These are phyloP conservation scores for Gentiana dahurica DNA, from an alignment of 257 asterid genomes.

Conservation along the genomic window DNA sequence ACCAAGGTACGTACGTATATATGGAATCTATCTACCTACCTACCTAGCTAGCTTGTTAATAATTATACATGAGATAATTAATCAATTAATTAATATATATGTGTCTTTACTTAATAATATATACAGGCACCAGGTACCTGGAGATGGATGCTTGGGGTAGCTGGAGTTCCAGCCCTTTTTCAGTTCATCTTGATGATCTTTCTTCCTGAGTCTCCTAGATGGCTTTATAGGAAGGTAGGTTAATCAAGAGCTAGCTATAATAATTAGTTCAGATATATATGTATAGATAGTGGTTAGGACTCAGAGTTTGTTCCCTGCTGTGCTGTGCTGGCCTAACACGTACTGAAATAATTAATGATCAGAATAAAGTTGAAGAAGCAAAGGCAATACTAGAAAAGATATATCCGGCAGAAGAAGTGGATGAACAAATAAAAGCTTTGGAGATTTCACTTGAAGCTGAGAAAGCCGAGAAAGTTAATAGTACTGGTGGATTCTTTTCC, in stretches of 20 bases:
- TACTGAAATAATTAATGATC: constrained; percentile 1
- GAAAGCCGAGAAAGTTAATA: constrained; percentile 32
- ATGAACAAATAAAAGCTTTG: constrained; percentile 52
- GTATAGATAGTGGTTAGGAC: too few relatives aligned
- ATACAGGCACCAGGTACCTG: constrained; percentile 92
- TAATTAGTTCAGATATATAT: too few relatives aligned
- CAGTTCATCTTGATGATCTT: constrained; percentile 76
- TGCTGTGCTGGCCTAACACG: too few relatives aligned
- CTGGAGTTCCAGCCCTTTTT: constrained; percentile 69
- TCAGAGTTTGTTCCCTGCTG: too few relatives aligned
- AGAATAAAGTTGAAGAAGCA: constrained; percentile 59
- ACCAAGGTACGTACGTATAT: constrained; percentile 28
- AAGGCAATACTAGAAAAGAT: constrained; percentile 56
- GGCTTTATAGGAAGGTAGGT: constrained; percentile 82
- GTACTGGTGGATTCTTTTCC: constrained; percentile 18
- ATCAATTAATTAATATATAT: too few relatives aligned
- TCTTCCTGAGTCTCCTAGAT: constrained; percentile 93
- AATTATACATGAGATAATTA: too few relatives aligned
- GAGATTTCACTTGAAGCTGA: constrained; percentile 50
- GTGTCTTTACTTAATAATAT: too few relatives aligned
- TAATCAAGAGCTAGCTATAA: too few relatives aligned
- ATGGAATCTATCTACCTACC: too few relatives aligned
- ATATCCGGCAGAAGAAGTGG: constrained; percentile 59
- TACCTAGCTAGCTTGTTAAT: too few relatives aligned
- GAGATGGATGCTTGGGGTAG: constrained; percentile 99